Base-by-base conservation (phyloP, 2,329 filamentous ascomycete genomes). In the Aaosphaeria pasadenensis region DNA sequence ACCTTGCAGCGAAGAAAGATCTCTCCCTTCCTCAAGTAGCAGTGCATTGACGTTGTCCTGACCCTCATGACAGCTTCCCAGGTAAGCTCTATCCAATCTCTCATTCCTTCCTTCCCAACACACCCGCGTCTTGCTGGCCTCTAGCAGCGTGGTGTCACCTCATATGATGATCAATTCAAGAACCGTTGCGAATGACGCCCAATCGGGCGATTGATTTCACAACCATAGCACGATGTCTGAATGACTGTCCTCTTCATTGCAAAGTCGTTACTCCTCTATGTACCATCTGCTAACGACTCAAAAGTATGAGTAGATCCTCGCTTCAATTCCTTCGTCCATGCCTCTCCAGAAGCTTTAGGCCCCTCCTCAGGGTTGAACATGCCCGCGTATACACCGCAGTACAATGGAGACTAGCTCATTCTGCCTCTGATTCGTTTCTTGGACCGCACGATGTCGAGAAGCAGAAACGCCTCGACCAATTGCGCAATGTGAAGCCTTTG, bases 171-270 rank as follows among this genome's bases (percentile, higher is more conserved):
- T 62, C 53, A 55, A 62, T 55, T 54, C 55, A 66, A 84, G 82
- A 85, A 86, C 83, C 83, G 83, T 83, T 85, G 83, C 82, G 81
- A 79, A 80, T 83, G 81, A 85, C 76, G 74, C 73, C 74, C 66
- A 64, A 62, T 64, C 70, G 68, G 71, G 71, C 72, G 72, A 70
- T 74, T 82, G 77, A 79, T 77, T 75, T 73, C 67, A 66, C 58
- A 52, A 70, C 74, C 70, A 74, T 58, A 43, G 29, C 44, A n/a
- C 7, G 29, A 24, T 13, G 31, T 36, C 42, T 43, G 11, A 40
- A 42, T 53, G 38, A 39, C 33, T 38, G 32, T 47, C 30, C 30
- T 39, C 29, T 32, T 29, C 33, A 9, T 24, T 49, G 24, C 28
- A 31, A 35, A 31, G 11, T 43, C 40, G 35, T 13, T 17, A 11